Evolutionary conservation across 192 early-diverging fungal genomes (phyloP).

Genomic region (Rhizophagus sp.): DNA sequence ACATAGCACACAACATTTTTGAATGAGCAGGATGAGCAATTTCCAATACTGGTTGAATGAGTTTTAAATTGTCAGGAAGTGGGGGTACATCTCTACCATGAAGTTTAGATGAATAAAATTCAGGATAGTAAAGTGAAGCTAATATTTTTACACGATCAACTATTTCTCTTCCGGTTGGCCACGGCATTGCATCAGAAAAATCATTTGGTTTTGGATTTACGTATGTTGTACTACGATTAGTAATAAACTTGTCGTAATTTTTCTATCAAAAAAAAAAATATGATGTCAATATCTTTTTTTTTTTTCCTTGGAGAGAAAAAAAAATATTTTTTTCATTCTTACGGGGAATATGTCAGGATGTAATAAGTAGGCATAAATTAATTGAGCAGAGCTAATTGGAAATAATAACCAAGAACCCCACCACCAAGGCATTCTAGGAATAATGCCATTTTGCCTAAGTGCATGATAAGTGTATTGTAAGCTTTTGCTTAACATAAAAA

Average conservation of each 20-base stretch:
- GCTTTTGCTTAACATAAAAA: slow-evolving; percentile 15
- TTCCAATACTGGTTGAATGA: slow-evolving; percentile 24
- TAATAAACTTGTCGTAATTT: slow-evolving; percentile 6
- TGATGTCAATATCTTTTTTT: neutral
- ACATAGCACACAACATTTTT: slow-evolving; percentile 21
- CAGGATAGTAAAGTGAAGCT: slow-evolving; percentile 15
- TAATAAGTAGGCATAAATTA: slow-evolving; percentile 15
- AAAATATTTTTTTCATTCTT: neutral
- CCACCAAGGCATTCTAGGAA: slow-evolving; percentile 27
- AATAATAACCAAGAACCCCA: slow-evolving; percentile 27
- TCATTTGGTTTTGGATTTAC: slow-evolving; percentile 15
- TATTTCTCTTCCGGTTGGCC: slow-evolving; percentile 20
- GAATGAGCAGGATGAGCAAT: slow-evolving; percentile 22
- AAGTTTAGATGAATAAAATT: slow-evolving; percentile 23
- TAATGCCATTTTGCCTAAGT: slow-evolving; percentile 9
- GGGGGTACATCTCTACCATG: slow-evolving; percentile 16
- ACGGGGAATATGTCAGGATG: slow-evolving; percentile 24
- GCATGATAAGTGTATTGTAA: slow-evolving; percentile 21
- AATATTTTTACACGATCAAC: slow-evolving; percentile 14
- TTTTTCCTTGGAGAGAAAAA: no score
- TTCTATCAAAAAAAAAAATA: neutral
- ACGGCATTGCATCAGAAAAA: neutral
- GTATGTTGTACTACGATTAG: slow-evolving; percentile 4
- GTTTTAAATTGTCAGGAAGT: slow-evolving; percentile 10
- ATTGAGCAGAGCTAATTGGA: slow-evolving; percentile 25